Evolutionary conservation across 2,329 filamentous ascomycete genomes (phyloP).

Genomic region (Monosporascus sp.): DNA sequence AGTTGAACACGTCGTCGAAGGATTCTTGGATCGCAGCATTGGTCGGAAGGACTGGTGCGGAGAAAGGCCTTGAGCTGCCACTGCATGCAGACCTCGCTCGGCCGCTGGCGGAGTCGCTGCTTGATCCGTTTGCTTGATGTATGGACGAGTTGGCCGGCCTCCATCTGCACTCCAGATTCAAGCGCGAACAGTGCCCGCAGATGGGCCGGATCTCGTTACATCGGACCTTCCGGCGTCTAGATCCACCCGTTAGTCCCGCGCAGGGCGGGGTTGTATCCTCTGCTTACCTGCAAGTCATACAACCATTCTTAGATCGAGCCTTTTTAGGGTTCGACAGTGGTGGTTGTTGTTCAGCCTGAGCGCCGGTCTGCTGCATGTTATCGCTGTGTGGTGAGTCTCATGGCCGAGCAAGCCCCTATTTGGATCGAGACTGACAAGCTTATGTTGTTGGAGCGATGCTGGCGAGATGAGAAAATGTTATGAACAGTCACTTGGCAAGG

Average conservation of each 20-base stretch:
- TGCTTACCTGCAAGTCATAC: slow-evolving; percentile 40
- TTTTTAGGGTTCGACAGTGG: neutral
- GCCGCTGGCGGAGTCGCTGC: neutral
- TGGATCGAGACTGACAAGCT: neutral
- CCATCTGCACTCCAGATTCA: slow-evolving; percentile 50
- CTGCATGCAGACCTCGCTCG: slow-evolving; percentile 4
- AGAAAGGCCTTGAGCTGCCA: slow-evolving; percentile 1
- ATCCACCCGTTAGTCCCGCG: slow-evolving; percentile 3
- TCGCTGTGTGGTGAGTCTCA: neutral
- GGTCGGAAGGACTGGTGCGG: slow-evolving; percentile 11
- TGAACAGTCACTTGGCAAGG: neutral
- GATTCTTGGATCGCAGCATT: slow-evolving; percentile 5
- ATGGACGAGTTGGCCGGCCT: slow-evolving; percentile 25
- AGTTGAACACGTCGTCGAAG: slow-evolving; percentile 40
- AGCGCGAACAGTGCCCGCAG: slow-evolving; percentile 48
- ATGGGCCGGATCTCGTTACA: slow-evolving; percentile 49
- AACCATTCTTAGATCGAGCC: slow-evolving; percentile 33
- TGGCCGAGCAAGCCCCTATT: neutral
- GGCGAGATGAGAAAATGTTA: neutral
- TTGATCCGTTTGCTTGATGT: slow-evolving; percentile 6
- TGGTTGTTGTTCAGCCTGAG: slow-evolving; percentile 1
- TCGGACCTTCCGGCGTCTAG: slow-evolving; percentile 47
- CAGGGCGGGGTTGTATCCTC: too few species aligned
- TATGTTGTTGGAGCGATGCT: neutral
- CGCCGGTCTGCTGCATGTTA: slow-evolving; percentile 5